phyloP scores from a whole-genome alignment of 768 basidiomycete species.

The Mycena maculata region DNA sequence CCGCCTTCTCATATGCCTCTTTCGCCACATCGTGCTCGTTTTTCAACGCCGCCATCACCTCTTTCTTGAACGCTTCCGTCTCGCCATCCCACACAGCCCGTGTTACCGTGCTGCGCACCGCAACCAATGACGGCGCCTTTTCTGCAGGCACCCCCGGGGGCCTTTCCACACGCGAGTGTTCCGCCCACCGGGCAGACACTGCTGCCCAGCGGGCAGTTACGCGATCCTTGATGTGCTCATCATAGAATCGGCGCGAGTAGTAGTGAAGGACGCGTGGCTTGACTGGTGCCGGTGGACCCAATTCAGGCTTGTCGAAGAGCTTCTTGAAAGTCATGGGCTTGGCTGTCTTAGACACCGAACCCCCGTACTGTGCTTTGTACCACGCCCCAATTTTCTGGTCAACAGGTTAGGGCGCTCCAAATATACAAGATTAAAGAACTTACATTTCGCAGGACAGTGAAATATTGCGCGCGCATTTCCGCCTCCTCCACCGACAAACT shows the following conservation, averaged over 20 bases:
- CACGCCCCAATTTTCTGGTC: constrained; percentile 5
- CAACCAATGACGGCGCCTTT: not conserved
- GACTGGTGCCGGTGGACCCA: not conserved
- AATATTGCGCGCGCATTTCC: not conserved
- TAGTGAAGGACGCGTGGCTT: not conserved
- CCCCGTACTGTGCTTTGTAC: not conserved
- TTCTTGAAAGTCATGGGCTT: not conserved
- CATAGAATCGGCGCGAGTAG: not conserved
- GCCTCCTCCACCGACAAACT: not conserved
- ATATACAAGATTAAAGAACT: not conserved
- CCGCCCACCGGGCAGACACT: no score
- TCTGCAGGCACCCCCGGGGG: no score
- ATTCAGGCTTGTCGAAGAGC: constrained; percentile 4
- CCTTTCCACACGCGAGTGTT: no score
- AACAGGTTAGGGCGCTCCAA: not conserved
- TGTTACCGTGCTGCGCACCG: not conserved
- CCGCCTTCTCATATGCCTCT: not conserved
- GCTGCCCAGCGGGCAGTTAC: not conserved
- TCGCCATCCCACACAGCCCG: not conserved
- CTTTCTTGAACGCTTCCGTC: not conserved
- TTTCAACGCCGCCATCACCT: not conserved
- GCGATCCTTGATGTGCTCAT: not conserved
- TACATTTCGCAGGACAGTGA: not conserved
- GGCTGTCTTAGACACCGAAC: not conserved
- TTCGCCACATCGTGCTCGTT: not conserved